Evolutionary conservation across 192 early-diverging fungal species (phyloP), one percentile per base, ranked within the genome.

Genomic region (Coemansia sp.): DNA sequence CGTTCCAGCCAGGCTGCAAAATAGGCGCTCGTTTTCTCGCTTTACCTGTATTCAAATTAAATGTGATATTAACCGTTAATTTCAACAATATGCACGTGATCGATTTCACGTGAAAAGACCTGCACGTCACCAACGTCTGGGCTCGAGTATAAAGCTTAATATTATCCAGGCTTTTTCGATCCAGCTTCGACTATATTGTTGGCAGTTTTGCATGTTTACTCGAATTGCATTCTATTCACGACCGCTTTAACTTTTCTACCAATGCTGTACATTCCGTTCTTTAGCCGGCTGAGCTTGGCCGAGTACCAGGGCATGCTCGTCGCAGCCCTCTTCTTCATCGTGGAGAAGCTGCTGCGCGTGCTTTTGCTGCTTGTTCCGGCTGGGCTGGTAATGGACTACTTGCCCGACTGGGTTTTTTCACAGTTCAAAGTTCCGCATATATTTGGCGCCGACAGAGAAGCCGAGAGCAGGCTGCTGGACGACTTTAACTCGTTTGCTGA

Each of bases 331-430:
- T 81, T 92, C 50, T 85, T 93, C 27, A 62, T 91, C 0, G 66
- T 87, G 51, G 92, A 94, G 71, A 85, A 84, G 65, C 26, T 91
- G 6, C 61, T 93, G 54, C 82, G 92, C 23, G 62, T 93, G 19
- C 82, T 93, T 59, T 78, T 88, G 24, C 71, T 86, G 27, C 71
- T 89, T 29, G 76, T 90, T 12, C 88, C 88, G 13, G 57, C 82
- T 27, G 74, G 84, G 19, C 57, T 84, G 23, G 53, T 77, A 39
- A 68, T 89, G 19, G 82, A 88, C 43, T 50, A 54, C 18, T 57
- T 86, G 54, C 74, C 81, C 7, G 73, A 68, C 18, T 74, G 66
- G 66, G 35, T 66, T 8, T 69, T 73, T 23, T 53, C 71, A 11
- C 59, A 68, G 52, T 54, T 81, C 59, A 64, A 66, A 41, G 54